These are phyloP conservation scores for Rhododendron vialii DNA, from an alignment of 148 eudicot species.

Conservation along the genomic window DNA sequence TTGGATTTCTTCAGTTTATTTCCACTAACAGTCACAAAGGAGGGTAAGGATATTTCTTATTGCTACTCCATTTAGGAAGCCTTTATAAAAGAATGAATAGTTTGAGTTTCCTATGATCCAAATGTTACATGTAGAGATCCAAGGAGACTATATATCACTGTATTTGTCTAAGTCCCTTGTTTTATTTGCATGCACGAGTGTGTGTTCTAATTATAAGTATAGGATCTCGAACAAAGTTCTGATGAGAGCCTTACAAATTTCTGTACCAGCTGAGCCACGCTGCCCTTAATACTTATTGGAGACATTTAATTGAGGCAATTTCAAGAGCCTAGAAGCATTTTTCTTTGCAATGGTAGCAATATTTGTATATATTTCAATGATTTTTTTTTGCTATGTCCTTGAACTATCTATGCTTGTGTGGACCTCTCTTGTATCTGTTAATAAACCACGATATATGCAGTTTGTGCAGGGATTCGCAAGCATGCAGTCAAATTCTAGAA, in stretches of 20 bases:
- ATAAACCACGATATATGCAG: background rate
- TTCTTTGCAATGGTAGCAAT: background rate
- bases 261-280: background rate
- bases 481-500: conserved; percentile 62
- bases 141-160: background rate
- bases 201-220: background rate
- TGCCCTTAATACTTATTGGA: background rate
- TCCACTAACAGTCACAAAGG: background rate
- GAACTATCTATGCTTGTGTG: background rate
- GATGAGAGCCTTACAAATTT: background rate
- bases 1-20: background rate
- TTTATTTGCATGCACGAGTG: background rate
- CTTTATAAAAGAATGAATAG: background rate
- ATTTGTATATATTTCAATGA: background rate
- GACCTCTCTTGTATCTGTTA: conserved; percentile 6
- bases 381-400: background rate
- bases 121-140: background rate
- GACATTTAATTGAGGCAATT: background rate
- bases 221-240: background rate
- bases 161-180: background rate
- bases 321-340: background rate
- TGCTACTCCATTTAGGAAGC: background rate
- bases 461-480: conserved; percentile 30
- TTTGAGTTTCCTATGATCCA: background rate
- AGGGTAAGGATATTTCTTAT: background rate